Base-by-base conservation (phyloP, 805 yeast species). In the Candida easanensis region DNA sequence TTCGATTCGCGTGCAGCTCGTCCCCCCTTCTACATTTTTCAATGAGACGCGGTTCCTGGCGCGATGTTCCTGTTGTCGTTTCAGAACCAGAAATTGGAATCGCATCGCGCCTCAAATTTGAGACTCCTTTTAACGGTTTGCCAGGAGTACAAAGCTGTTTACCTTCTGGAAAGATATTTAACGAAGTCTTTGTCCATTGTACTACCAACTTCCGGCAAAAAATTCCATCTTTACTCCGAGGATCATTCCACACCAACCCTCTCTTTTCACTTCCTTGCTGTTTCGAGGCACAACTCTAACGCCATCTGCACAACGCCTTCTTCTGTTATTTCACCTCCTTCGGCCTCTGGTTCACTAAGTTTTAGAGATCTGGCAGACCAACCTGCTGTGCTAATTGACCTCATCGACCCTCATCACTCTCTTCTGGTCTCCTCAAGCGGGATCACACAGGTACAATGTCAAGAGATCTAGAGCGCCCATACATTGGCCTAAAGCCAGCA, bases 401-500 rank as follows among this genome's bases (percentile, higher is more conserved):
- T 10, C 25, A 22, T 22, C 25, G 10, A 22, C 25, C 25, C 10
- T 22, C 25, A 22, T 22, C 30, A 26, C n/a, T n/a, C n/a, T n/a
- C n/a, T n/a, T n/a, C n/a, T n/a, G n/a, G n/a, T n/a, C n/a, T n/a
- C n/a, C n/a, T n/a, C n/a, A n/a, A n/a, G n/a, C n/a, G n/a, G n/a
- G n/a, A n/a, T n/a, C n/a, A n/a, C n/a, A n/a, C 36, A 13, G 27
- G 27, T 13, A n/a, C 17, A 15, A 45, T 45, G 46, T 18, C 46
- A 15, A 36, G 27, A 33, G 49, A 42, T 22, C 38, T 40, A 17
- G 48, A 28, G 1, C 46, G 51, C 4, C 53, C 60, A 22, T 49
- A 43, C 26, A 69, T 76, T 16, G 82, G 80, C 6, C 63, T 76
- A 25, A 76, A 74, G 54, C 79, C 79, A 7, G 51, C 62, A 4